Percentiles rank a stretch among this genome's conserved stretches.
Evolutionary conservation across 768 basidiomycete species (phyloP).

Genomic region (Hypholoma fasciculare): DNA sequence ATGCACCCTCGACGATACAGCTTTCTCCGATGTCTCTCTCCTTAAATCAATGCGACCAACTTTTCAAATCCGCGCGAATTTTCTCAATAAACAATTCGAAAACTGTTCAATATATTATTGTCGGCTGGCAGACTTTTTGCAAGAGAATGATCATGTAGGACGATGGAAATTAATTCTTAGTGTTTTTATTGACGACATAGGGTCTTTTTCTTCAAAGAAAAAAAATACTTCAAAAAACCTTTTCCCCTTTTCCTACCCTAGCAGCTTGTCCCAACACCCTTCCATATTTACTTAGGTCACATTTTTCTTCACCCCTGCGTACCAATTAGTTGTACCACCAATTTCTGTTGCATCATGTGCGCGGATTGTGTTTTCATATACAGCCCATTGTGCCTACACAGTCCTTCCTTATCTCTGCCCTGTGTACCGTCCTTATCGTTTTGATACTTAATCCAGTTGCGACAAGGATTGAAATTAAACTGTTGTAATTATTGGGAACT

Average conservation of each 20-base stretch:
- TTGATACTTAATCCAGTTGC: constrained; percentile 12
- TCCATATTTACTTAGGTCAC: constrained; percentile 4
- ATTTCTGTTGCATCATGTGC: constrained; percentile 14
- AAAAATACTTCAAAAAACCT: constrained; percentile 8
- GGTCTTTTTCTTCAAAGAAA: constrained; percentile 15
- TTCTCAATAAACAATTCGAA: constrained; percentile 18
- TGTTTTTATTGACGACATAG: constrained; percentile 15
- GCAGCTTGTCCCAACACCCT: constrained; percentile 4
- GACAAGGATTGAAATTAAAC: constrained; percentile 12
- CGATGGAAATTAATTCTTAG: constrained; percentile 15
- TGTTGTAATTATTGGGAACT: constrained; percentile 14
- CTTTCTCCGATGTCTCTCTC: background rate
- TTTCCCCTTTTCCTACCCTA: constrained; percentile 8
- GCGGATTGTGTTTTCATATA: constrained; percentile 11
- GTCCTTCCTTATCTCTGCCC: constrained; percentile 19
- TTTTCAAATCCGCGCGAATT: background rate
- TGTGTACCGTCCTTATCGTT: constrained; percentile 10
- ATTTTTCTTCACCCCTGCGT: constrained; percentile 5
- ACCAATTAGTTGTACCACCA: constrained; percentile 15
- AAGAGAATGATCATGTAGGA: constrained; percentile 22
- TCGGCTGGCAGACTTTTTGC: constrained; percentile 25
- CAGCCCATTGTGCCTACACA: constrained; percentile 25
- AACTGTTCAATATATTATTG: constrained; percentile 23
- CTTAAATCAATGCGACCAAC: constrained; percentile 6
- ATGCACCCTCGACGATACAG: constrained; percentile 2